phyloP scores from a whole-genome alignment of 2,329 filamentous ascomycete species.

The Zymoseptoria brevis region DNA sequence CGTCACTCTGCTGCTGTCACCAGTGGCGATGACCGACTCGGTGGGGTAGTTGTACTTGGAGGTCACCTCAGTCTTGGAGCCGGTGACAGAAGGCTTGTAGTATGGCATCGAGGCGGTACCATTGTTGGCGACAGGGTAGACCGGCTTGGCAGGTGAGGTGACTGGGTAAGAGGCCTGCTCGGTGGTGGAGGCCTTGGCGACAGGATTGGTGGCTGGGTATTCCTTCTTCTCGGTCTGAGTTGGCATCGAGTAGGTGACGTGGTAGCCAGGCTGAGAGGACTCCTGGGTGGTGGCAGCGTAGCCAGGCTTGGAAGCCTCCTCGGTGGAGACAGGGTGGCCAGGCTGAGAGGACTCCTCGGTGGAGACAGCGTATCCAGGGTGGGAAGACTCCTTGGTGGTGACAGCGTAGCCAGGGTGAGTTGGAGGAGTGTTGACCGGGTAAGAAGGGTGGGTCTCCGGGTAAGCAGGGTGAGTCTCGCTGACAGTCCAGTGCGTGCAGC shows the following conservation, averaged over 20 bases:
- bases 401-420: background rate
- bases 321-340: background rate
- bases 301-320: background rate
- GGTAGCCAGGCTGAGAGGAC: background rate
- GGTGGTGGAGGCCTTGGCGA: background rate
- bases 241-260: background rate
- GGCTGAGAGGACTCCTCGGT: background rate
- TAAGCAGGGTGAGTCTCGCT: background rate
- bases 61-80: background rate
- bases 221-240: background rate
- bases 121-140: background rate
- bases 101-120: background rate
- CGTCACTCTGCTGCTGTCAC: background rate
- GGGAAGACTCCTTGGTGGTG: background rate
- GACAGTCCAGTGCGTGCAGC: background rate
- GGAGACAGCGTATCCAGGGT: background rate
- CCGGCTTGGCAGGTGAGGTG: background rate
- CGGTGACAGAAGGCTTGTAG: background rate
- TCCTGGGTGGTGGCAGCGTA: background rate
- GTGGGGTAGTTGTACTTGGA: background rate
- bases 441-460: background rate
- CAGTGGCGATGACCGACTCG: background rate
- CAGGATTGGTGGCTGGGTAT: background rate
- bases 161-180: background rate
- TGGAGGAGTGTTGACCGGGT: background rate